A percentile compares a stretch with the other conserved stretches of the same genome.
phyloP scores from a whole-genome alignment of 2,329 filamentous ascomycete genomes.

The Zelopaecilomyces penicillatus region DNA sequence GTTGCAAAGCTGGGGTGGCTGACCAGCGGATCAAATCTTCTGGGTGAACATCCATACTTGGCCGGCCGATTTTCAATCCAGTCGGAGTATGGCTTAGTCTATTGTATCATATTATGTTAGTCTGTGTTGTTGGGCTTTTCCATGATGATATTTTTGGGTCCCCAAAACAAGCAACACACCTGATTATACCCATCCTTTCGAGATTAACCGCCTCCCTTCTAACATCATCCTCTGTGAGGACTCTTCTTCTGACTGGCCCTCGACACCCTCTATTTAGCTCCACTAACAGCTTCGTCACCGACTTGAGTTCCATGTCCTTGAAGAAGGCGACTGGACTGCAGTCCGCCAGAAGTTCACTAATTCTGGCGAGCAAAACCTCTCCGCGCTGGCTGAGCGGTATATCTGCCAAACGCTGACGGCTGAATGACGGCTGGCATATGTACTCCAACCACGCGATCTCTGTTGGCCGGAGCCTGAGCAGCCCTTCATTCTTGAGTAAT shows the following conservation, averaged over 20 bases:
- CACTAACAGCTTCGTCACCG: slow-evolving; percentile 14
- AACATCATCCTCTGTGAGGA: slow-evolving; percentile 16
- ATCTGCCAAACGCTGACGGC: slow-evolving; percentile 1
- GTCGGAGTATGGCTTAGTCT: too few species aligned
- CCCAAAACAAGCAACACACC: slow-evolving; percentile 6
- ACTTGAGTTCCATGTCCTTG: slow-evolving; percentile 8
- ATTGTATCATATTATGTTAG: background rate
- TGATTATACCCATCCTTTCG: slow-evolving; percentile 6
- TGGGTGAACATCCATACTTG: slow-evolving; percentile 7
- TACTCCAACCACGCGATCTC: slow-evolving; percentile 17
- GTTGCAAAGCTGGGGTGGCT: too few species aligned
- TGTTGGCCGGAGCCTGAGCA: slow-evolving; percentile 12
- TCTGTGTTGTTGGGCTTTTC: background rate
- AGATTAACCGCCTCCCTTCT: slow-evolving; percentile 6
- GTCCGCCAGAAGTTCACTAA: slow-evolving; percentile 16
- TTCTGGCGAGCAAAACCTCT: slow-evolving; percentile 15
- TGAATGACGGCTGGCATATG: slow-evolving; percentile 12
- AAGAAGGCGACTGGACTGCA: slow-evolving; percentile 11
- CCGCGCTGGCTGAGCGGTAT: slow-evolving; percentile 1
- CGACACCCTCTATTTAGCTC: slow-evolving; percentile 17
- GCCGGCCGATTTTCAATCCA: slow-evolving; percentile 5
- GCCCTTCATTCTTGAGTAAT: background rate
- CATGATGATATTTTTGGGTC: background rate
- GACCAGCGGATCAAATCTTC: slow-evolving; percentile 7
- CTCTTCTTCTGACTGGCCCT: slow-evolving; percentile 11